Base-by-base conservation (phyloP, 1,139 yeast species). In the Lodderomyces pseudojiufengensis region DNA sequence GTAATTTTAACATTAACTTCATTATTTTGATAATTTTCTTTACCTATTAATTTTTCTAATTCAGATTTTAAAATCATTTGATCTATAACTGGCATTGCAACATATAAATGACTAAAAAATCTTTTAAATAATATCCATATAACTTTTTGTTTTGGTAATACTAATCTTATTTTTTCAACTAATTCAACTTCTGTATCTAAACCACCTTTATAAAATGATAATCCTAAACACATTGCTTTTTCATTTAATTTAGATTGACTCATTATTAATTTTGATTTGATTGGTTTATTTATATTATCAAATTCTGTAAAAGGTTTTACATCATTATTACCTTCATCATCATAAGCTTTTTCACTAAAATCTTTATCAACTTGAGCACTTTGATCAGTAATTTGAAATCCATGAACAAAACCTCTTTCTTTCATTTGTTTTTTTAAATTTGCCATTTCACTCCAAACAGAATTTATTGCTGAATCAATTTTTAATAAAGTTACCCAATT, bases 51-150 rank as follows among this genome's bases (percentile, higher is more conserved):
- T 27, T 46, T 44, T 3, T 44, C 38, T 5, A 61, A 38, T 22
- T 48, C 41, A 10, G 36, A 39, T 31, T 47, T 47, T 30, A 61
- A 55, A 2, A 49, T 51, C 14, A 38, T 46, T 46, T 77, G 76
- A 41, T 75, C 79, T 8, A 76, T 33, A 34, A 66, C 59, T 2
- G 83, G 81, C 39, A 63, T 49, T 32, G 68, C 60, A 0, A 73
- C 72, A 41, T 72, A 73, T 9, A 73, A 59, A 22, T 60, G 57
- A 2, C 49, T 47, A 49, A 76, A 76, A 45, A 63, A 77, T 20
- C 73, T 50, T 23, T 65, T 61, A n/a, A 74, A 49, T 3, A 70
- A 57, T 24, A 63, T 45, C 79, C 80, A 74, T 3, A 73, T 47
- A 2, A 65, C 62, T 37, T 59, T 65, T 29, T 56, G 63, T 4